phyloP scores from a whole-genome alignment of 441 rosid genomes.

The Pelargonium citronellum region DNA sequence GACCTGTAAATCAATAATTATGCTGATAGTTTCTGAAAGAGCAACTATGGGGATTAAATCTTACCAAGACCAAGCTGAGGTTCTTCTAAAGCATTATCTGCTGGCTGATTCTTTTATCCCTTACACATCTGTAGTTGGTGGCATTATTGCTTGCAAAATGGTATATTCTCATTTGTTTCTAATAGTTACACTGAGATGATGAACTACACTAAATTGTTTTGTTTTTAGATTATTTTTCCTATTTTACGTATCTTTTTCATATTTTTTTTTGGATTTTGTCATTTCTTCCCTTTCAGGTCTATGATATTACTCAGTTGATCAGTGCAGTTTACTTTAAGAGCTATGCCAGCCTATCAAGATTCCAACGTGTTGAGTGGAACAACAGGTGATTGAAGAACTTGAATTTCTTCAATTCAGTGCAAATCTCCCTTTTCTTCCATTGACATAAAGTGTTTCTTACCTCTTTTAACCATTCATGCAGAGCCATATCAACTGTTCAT shows the following conservation, averaged over 20 bases:
- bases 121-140: conserved; percentile 42
- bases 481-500: conserved; percentile 43
- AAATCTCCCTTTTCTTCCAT: background rate
- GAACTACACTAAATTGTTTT: background rate
- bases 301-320: conserved; percentile 35
- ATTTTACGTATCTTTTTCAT: background rate
- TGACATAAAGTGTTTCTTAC: background rate
- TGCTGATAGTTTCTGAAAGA: conserved; percentile 13
- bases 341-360: conserved; percentile 32
- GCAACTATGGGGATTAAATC: conserved; percentile 30
- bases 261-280: background rate
- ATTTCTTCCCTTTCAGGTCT: conserved; percentile 25
- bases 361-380: conserved; percentile 43
- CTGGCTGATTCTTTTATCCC: conserved; percentile 44
- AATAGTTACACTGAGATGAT: background rate
- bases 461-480: conserved; percentile 13
- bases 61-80: conserved; percentile 42
- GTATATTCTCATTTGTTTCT: conserved; percentile 22
- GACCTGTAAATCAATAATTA: background rate
- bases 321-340: conserved; percentile 36
- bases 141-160: conserved; percentile 48
- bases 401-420: background rate
- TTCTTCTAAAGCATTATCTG: conserved; percentile 44
- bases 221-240: background rate
- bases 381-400: conserved; percentile 37